phyloP scores from a whole-genome alignment of 306 rosid genomes.

The Vigna angularis region DNA sequence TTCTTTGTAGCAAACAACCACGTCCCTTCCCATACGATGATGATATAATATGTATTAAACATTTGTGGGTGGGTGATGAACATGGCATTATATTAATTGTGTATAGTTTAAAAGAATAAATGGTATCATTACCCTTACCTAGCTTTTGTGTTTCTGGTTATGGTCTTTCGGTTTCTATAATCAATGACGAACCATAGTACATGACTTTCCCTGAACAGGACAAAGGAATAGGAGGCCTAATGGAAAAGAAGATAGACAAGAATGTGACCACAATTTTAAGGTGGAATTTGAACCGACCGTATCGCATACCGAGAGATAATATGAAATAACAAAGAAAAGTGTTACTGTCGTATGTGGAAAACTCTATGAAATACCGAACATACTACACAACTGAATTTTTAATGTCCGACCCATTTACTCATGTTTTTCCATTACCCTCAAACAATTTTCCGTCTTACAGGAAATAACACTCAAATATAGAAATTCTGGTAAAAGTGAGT shows the following conservation, averaged over 20 bases:
- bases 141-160: conserved; percentile 7
- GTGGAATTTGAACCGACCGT: conserved; percentile 39
- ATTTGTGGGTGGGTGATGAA: conserved; percentile 27
- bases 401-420: too few relatives aligned
- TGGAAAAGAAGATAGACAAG: neutral
- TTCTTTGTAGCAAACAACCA: neutral
- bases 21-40: conserved; percentile 6
- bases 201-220: neutral
- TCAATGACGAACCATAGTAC: neutral
- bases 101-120: neutral
- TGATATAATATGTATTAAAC: neutral
- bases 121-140: conserved; percentile 3
- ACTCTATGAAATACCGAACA: neutral
- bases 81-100: conserved; percentile 10
- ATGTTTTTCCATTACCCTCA: too few relatives aligned
- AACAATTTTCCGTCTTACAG: too few relatives aligned
- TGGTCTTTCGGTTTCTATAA: conserved; percentile 15
- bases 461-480: too few relatives aligned
- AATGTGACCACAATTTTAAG: conserved; percentile 36
- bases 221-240: neutral
- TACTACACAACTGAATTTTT: too few relatives aligned
- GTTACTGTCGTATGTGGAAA: neutral
- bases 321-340: conserved; percentile 15
- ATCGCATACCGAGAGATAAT: conserved; percentile 27
- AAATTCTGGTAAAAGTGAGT: too few relatives aligned